Base-by-base conservation (phyloP, 1,284 basidiomycete genomes). In the Meripilus lineatus region DNA sequence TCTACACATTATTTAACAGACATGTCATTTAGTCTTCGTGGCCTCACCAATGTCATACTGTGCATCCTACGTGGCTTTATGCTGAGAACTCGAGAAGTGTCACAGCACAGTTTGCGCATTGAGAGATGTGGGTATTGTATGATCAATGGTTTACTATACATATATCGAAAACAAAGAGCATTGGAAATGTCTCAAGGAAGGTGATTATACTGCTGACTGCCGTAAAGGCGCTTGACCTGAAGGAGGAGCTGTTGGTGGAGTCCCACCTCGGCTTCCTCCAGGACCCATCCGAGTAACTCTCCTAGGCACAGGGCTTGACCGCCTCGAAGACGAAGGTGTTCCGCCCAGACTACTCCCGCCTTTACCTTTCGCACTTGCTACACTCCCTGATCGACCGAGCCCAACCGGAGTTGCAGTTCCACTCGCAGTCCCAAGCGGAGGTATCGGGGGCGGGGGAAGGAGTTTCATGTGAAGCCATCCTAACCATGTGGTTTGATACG, bases 381-480 rank as follows among this genome's bases (percentile, higher is more conserved):
- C 42, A 34, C 45, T 47, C 11, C 52, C 51, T 6, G 47, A 36
- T 23, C 55, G 48, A 11, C 28, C 53, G 24, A 5, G 48, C n/a
- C 22, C 45, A 10, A 47, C 51, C 3, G 46, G 47, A 14, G 56
- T 45, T 30, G 45, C 47, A 20, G 47, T 36, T 24, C 45, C 44
- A 32, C 51, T 53, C 22, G 50, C 51, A 45, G 18, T 8, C 17
- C 49, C 50, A 51, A 45, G 61, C 64, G 72, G 43, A 69, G 71
- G 14, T 2, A 32, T 28, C 18, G 38, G 26, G 25, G 42, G 38
- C 1, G 49, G 32, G 20, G 49, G 22, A 23, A 50, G 28, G 53
- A 72, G 61, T 54, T 68, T 70, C 37, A 61, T 60, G 43, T 46
- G 44, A 17, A 70, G 28, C 69, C 68, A 69, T 41, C 71, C 70